Conservation (phyloP, 2,329 filamentous ascomycete genomes). For the Cladorrhinum sp. region DNA sequence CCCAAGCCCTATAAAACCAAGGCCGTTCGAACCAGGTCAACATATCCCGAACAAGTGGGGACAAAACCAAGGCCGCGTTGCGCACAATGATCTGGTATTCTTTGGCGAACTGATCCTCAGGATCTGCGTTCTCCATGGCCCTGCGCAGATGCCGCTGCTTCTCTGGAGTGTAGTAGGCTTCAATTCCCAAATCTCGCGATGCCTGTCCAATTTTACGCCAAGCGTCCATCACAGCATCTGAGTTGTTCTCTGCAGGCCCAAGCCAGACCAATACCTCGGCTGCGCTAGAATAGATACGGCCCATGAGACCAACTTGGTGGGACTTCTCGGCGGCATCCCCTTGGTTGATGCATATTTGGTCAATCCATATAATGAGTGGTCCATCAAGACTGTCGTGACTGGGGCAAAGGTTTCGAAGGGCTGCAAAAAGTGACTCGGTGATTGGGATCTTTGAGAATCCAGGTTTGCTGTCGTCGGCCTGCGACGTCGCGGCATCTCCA, state of each 20-base stretch:
- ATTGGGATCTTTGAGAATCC: too few relatives aligned
- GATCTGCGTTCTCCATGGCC: not conserved
- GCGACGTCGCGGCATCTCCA: too few relatives aligned
- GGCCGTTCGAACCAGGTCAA: too few relatives aligned
- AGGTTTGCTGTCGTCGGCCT: too few relatives aligned
- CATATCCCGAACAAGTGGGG: not conserved
- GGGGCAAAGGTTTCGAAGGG: too few relatives aligned
- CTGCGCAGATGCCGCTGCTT: not conserved
- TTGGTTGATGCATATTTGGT: conserved; percentile 12
- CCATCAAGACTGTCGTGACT: too few relatives aligned
- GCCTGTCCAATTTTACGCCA: conserved; percentile 4
- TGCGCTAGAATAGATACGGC: conserved; percentile 1
- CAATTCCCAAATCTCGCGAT: conserved; percentile 7
- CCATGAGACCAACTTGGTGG: conserved; percentile 9
- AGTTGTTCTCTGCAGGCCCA: not conserved
- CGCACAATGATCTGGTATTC: not conserved
- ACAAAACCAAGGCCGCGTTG: not conserved
- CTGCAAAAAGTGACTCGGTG: too few relatives aligned
- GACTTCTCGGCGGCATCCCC: conserved; percentile 4
- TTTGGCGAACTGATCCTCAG: not conserved
- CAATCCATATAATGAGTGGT: conserved; percentile 2
- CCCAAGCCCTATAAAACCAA: conserved; percentile 13
- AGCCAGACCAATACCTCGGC: not conserved
- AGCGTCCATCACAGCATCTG: conserved; percentile 16
- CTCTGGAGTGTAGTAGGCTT: conserved; percentile 11